Evolutionary conservation across 2,329 filamentous ascomycete species (phyloP), one percentile per base, ranked within the genome.

Genomic region (Neonectria coccinea): DNA sequence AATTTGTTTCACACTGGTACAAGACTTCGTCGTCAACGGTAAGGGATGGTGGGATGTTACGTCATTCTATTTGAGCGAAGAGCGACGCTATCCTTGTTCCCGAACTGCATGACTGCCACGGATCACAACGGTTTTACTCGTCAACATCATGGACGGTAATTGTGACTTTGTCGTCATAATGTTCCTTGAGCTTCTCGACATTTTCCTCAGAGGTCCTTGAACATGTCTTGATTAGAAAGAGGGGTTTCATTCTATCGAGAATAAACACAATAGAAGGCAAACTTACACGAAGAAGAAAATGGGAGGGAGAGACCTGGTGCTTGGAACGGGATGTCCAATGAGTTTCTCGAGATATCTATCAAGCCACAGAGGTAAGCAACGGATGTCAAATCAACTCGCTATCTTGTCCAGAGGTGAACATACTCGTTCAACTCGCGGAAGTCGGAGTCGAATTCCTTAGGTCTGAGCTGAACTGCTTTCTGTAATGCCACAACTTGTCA

Each of bases 391-490:
- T 7, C 1, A 29, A 16, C 9, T 4, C 4, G 25, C 2, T 18
- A 27, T 31, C 25, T 14, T 50, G 3, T 5, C 7, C 1, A 10
- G 16, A 31, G 45, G 10, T 18, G 3, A 16, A 16, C 45, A 3
- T 27, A 50, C 45, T 50, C 12, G n/a, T 14, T 8, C 14, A 50
- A 27, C 25, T 50, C 45, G 4, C 8, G 5, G 6, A 25, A 25
- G 25, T 31, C 10, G 3, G 6, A 3, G 25, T 50, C 25, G 14
- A 50, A 0, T 0, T 12, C 18, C 3, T 3, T 50, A 10, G 45
- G 45, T 16, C 45, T 25, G 45, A 50, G 45, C 31, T 50, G 45
- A 5, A 50, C 22, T 16, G 45, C 45, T 27, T 50, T 50, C 22
- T 50, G 5, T 7, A 50, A 31, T n/a, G 12, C 8, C 45, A n/a